Conservation (phyloP, 2,329 filamentous ascomycete species). For the Bipolaris victoriae region DNA sequence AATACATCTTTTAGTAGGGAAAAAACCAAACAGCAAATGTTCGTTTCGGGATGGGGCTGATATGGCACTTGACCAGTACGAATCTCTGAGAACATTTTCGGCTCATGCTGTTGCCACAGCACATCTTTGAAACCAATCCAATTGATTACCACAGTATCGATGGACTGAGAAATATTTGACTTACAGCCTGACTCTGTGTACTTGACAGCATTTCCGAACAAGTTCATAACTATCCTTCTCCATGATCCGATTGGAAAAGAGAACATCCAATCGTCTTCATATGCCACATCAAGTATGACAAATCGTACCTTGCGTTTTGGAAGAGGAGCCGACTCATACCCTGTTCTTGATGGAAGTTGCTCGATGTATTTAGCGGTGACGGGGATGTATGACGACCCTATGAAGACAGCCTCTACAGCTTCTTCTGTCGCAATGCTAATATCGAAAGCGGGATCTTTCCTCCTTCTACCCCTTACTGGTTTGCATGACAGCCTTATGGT, state of each 20-base stretch:
- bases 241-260: conserved; percentile 47
- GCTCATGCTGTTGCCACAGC: neutral
- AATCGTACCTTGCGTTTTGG: conserved; percentile 29
- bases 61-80: neutral
- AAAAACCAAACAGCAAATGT: too few species aligned
- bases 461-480: conserved; percentile 33
- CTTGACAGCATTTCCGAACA: conserved; percentile 48
- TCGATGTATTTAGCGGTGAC: conserved; percentile 18
- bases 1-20: too few species aligned
- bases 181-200: conserved; percentile 40
- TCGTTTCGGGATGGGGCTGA: neutral
- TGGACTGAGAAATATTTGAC: neutral
- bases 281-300: conserved; percentile 35
- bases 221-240: conserved; percentile 47
- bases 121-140: neutral
- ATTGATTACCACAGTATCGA: neutral
- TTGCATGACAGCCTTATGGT: conserved; percentile 40
- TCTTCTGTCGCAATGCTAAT: conserved; percentile 29
- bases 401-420: conserved; percentile 35
- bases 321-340: neutral
- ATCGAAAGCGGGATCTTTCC: conserved; percentile 28
- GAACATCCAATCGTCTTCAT: conserved; percentile 51
- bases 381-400: conserved; percentile 43
- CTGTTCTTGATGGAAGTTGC: conserved; percentile 7
- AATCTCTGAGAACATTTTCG: neutral